Base-by-base conservation (phyloP, 306 rosid species). In the Senna tora region DNA sequence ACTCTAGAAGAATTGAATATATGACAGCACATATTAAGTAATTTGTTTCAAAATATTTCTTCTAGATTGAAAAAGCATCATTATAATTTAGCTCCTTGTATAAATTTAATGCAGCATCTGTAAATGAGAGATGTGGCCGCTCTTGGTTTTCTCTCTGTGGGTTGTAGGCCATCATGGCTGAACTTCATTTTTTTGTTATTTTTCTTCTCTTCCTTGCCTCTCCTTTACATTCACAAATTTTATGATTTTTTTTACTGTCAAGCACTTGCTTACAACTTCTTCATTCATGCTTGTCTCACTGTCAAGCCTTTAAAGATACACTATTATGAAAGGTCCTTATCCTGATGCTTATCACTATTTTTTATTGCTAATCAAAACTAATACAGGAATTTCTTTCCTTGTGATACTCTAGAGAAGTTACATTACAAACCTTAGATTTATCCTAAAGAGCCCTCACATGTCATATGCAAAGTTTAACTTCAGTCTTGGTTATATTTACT, bases 391-490 rank as follows among this genome's bases (percentile, higher is more conserved):
- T 20, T 14, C 38, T 59, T 69, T 56, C 34, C 19, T 20, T 28
- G n/a, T 79, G 56, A 63, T 65, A 30, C 38, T 21, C 14, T 57
- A 46, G 14, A 73, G 54, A 73, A 68, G 67, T 70, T 39, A 46
- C 20, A 25, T 65, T 73, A 56, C 28, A 47, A 65, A 56, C 55
- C 56, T 56, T 11, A 64, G 65, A 53, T 75, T 30, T 38, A 65
- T 64, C 32, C 57, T 47, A 34, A 69, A 54, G 70, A 75, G 64
- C 34, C 73, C 66, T 54, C 38, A 2, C 67, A 14, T 55, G 20
- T 74, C 38, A 67, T 16, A 53, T 67, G 71, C 51, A 36, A 56
- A 65, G 4, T 55, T 34, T 38, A 16, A 73, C 79, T 61, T 66
- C 75, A 19, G 20, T 42, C 66, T 32, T 57, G 46, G 60, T 67